Evolutionary conservation across 1,284 basidiomycete species (phyloP).

Genomic region (Trichosporon coremiiforme): DNA sequence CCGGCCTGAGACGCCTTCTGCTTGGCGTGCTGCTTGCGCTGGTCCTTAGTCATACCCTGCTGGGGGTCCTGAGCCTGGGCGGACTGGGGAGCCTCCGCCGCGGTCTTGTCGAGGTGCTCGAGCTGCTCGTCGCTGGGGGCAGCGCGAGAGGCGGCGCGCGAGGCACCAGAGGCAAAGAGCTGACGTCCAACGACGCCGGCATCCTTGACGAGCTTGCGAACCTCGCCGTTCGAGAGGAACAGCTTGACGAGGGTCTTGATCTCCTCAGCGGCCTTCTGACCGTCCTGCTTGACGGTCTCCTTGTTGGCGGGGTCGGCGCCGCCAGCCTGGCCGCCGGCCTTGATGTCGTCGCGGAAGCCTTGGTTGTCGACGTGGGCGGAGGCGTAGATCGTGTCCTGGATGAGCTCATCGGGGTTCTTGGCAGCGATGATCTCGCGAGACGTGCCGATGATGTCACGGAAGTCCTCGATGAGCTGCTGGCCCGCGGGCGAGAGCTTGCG

Average conservation of each 20-base stretch:
- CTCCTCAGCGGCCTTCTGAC: constrained; percentile 71
- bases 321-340: constrained; percentile 11
- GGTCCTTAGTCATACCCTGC: neutral
- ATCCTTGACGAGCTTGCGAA: constrained; percentile 82
- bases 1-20: constrained; percentile 50
- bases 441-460: constrained; percentile 59
- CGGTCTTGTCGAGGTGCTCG: constrained; percentile 67
- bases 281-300: constrained; percentile 62
- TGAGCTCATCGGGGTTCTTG: constrained; percentile 86
- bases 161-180: constrained; percentile 74
- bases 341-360: constrained; percentile 8
- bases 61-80: constrained; percentile 5
- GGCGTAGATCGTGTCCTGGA: constrained; percentile 79
- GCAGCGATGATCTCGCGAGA: constrained; percentile 66
- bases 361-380: constrained; percentile 15
- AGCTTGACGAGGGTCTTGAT: constrained; percentile 81
- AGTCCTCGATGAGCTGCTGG: constrained; percentile 71
- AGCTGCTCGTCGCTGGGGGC: constrained; percentile 67
- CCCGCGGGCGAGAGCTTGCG: constrained; percentile 74
- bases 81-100: constrained; percentile 47
- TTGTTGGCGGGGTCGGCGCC: constrained; percentile 58
- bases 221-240: constrained; percentile 86
- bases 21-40: constrained; percentile 53
- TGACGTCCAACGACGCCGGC: constrained; percentile 81
- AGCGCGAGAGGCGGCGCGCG: constrained; percentile 67